These are phyloP conservation scores for Xerocomus potaroensis DNA, from an alignment of 768 basidiomycete genomes.

Conservation along the genomic window DNA sequence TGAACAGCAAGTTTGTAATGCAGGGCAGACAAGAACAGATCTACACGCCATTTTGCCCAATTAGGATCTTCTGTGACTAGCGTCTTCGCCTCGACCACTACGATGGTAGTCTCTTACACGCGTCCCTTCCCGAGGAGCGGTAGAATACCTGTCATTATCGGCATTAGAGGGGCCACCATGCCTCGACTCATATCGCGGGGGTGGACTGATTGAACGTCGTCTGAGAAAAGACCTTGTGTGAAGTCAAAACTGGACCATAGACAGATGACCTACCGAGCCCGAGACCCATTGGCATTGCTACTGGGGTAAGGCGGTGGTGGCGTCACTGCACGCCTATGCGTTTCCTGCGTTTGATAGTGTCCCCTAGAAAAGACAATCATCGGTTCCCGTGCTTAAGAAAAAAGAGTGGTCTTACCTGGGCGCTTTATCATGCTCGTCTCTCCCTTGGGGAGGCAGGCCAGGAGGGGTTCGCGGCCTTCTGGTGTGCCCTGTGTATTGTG, in stretches of 20 bases:
- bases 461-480: slow-evolving; percentile 53
- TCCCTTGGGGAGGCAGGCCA: slow-evolving; percentile 45
- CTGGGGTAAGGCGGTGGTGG: slow-evolving; percentile 51
- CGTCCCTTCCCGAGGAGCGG: slow-evolving; percentile 29
- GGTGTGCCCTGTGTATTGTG: slow-evolving; percentile 40
- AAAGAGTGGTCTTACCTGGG: slow-evolving; percentile 42
- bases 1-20: slow-evolving; percentile 1
- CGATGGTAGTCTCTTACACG: slow-evolving; percentile 41
- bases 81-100: slow-evolving; percentile 29
- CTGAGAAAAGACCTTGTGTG: slow-evolving; percentile 29
- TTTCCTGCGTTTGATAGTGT: slow-evolving; percentile 19
- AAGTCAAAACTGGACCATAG: background rate
- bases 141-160: slow-evolving; percentile 49
- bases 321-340: slow-evolving; percentile 50
- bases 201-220: slow-evolving; percentile 70
- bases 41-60: slow-evolving; percentile 4
- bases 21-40: slow-evolving; percentile 5
- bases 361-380: slow-evolving; percentile 5
- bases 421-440: slow-evolving; percentile 61
- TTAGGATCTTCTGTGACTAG: slow-evolving; percentile 28
- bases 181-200: slow-evolving; percentile 48
- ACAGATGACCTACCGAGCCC: slow-evolving; percentile 42
- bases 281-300: slow-evolving; percentile 38
- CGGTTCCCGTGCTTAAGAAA: background rate
- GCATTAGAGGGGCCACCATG: slow-evolving; percentile 43